Evolutionary conservation across 371 early-diverging fungal species (phyloP).

Genomic region (Zopfochytrium polystomum): DNA sequence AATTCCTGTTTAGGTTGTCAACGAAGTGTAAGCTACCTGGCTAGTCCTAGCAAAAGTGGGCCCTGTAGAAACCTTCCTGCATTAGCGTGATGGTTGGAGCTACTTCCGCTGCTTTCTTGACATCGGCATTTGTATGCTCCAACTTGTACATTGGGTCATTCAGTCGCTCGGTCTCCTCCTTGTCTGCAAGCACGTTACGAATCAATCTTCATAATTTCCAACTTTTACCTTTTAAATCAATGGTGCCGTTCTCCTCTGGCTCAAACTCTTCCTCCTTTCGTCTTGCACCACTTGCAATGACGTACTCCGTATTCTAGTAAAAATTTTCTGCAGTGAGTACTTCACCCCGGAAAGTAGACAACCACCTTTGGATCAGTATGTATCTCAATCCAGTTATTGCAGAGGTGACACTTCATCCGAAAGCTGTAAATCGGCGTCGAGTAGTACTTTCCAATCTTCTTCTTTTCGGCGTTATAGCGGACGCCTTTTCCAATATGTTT

Average conservation of each 20-base stretch:
- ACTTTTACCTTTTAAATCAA: slow-evolving; percentile 50
- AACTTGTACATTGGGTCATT: slow-evolving; percentile 68
- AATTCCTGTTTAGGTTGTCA: slow-evolving; percentile 21
- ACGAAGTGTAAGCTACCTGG: slow-evolving; percentile 1
- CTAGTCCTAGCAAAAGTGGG: background rate
- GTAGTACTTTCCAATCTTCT: slow-evolving; percentile 83
- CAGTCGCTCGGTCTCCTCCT: slow-evolving; percentile 55
- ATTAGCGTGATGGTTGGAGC: slow-evolving; percentile 57
- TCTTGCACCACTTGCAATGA: slow-evolving; percentile 72
- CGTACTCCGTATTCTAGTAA: slow-evolving; percentile 67
- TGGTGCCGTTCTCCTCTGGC: slow-evolving; percentile 67
- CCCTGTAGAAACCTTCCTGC: slow-evolving; percentile 36
- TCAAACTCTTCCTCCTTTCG: slow-evolving; percentile 73
- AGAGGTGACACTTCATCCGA: slow-evolving; percentile 90
- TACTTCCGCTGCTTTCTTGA: slow-evolving; percentile 51
- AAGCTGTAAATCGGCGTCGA: slow-evolving; percentile 85
- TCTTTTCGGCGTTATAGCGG: slow-evolving; percentile 93
- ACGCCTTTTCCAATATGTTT: slow-evolving; percentile 85
- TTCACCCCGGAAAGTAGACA: background rate
- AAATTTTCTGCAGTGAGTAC: background rate
- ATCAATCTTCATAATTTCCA: slow-evolving; percentile 3
- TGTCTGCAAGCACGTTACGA: slow-evolving; percentile 41
- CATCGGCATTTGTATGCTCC: slow-evolving; percentile 62
- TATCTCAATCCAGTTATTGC: slow-evolving; percentile 83
- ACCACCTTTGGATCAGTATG: slow-evolving; percentile 90